Evolutionary conservation across 2,329 filamentous ascomycete species (phyloP), one percentile per base, ranked within the genome.

Genomic region (Diaporthe vexans): DNA sequence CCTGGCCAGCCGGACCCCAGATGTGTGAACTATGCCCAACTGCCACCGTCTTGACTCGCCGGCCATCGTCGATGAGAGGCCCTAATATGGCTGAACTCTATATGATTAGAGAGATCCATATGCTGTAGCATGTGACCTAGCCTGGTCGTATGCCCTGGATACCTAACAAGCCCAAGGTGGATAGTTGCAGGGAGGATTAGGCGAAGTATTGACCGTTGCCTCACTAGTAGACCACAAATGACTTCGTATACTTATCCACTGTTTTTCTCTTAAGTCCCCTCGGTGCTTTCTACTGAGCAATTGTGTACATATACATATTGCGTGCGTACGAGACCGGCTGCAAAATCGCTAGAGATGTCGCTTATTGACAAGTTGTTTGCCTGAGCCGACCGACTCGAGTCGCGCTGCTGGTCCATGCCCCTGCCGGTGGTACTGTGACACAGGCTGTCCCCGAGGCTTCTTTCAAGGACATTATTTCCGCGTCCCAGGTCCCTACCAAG

Each of bases 401-500:
- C n/a, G 63, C n/a, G 19, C 40, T 37, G 63, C 24, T 46, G 59
- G 59, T 11, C 24, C 40, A 46, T 48, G 46, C 21, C 19, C 46
- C 46, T 19, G 57, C n/a, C 35, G 40, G 35, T 35, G 11, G 56
- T 37, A 21, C n/a, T n/a, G n/a, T n/a, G n/a, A n/a, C n/a, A n/a
- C 26, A 67, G 26, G 46, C 29, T 24, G 46, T 8, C 13, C 61
- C 61, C 61, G 43, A 67, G 43, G 43, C 61, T 51, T 65, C 61
- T 35, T 33, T 46, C 48, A 15, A 33, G 40, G 61, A n/a, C 21
- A 51, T 51, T 67, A 67, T 52, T 51, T 48, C 61, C 40, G 61
- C 33, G 26, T 37, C 43, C 48, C 29, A 67, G 46, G 63, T 52
- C 29, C 33, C 46, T 67, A 35, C 63, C 63, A 52, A 33, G 61